Conservation (phyloP, 306 rosid genomes). For the Fragaria nilgerrensis region DNA sequence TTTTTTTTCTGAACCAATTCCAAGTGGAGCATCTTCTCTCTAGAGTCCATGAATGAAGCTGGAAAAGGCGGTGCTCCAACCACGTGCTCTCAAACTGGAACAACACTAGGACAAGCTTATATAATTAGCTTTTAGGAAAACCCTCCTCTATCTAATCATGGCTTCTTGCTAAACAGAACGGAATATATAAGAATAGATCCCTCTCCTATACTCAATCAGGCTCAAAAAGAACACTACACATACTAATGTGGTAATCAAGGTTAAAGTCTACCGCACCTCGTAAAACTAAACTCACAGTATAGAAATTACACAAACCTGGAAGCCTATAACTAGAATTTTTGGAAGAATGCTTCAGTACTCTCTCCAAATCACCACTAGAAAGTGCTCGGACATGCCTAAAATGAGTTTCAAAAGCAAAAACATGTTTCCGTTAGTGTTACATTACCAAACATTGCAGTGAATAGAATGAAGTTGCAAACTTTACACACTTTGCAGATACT, state of each 20-base stretch:
- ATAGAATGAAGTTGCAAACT: constrained; percentile 18
- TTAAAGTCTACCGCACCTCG: not conserved
- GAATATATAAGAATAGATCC: not conserved
- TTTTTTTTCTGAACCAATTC: not conserved
- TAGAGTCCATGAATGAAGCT: not conserved
- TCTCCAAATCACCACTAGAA: constrained; percentile 68
- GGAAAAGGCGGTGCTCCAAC: not conserved
- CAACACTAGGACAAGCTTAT: not conserved
- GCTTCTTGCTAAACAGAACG: not conserved
- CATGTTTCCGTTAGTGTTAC: not conserved
- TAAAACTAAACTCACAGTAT: constrained; percentile 4
- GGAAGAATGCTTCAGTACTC: constrained; percentile 56
- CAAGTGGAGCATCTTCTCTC: not conserved
- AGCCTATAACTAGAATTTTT: constrained; percentile 49
- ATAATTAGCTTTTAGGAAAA: not conserved
- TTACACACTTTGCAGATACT: constrained; percentile 73
- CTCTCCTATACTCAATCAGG: not conserved
- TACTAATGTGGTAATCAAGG: not conserved
- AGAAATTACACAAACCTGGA: constrained; percentile 72
- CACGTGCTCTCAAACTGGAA: not conserved
- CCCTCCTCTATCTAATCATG: not conserved
- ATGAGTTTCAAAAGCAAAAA: not conserved
- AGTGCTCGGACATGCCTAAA: constrained; percentile 79
- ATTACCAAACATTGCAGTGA: not conserved
- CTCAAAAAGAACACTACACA: not conserved